Conservation (phyloP, 306 rosid genomes). For the Abrus precatorius region DNA sequence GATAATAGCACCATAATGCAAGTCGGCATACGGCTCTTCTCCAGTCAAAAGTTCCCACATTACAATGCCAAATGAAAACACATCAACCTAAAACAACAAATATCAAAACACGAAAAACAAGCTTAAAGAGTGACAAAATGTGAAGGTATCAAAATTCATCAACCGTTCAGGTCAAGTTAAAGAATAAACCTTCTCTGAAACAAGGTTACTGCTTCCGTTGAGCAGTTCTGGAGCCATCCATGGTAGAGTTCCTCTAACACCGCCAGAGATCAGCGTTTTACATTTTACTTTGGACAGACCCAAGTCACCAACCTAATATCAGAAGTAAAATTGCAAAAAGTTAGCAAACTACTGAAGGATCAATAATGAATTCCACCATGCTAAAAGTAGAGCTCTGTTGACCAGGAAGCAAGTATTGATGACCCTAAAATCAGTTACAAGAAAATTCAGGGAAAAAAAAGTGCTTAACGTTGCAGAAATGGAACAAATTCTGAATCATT, state of each 20-base stretch:
- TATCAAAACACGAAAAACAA: not conserved
- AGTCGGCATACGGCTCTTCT: constrained; percentile 87
- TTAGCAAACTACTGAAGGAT: constrained; percentile 33
- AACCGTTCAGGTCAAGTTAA: not conserved
- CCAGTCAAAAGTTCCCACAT: constrained; percentile 95
- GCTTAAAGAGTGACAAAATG: constrained; percentile 14
- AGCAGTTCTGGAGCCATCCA: constrained; percentile 98
- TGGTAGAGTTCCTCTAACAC: constrained; percentile 95
- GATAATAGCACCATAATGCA: constrained; percentile 91
- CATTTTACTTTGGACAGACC: constrained; percentile 96
- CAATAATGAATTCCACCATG: constrained; percentile 10
- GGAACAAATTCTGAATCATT: not conserved
- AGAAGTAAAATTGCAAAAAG: constrained; percentile 37
- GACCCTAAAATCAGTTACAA: constrained; percentile 25
- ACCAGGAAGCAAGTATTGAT: not conserved
- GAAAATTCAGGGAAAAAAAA: not conserved
- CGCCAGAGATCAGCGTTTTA: constrained; percentile 86
- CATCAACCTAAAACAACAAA: constrained; percentile 72
- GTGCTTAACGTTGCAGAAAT: constrained; percentile 17
- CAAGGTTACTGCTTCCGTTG: constrained; percentile 93
- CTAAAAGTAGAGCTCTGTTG: constrained; percentile 7
- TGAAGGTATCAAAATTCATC: not conserved
- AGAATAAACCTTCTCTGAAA: constrained; percentile 85
- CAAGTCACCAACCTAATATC: constrained; percentile 86
- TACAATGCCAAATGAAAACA: constrained; percentile 86